These are phyloP conservation scores for Trametopsis cervina DNA, from an alignment of 768 basidiomycete species.

Conservation along the genomic window DNA sequence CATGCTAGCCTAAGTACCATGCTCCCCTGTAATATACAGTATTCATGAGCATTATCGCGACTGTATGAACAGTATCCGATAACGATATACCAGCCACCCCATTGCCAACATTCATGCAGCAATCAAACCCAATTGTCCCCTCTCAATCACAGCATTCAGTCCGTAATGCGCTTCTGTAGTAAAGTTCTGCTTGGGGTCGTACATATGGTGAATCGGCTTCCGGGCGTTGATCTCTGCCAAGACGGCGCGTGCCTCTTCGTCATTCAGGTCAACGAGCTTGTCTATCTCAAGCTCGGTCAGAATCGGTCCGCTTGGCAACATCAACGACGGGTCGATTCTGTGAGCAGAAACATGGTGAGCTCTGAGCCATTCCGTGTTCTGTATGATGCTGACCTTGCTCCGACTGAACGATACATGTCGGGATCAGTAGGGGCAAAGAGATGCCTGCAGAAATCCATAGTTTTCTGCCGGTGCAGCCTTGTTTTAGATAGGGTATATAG, in stretches of 20 bases:
- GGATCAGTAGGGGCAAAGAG: slow-evolving; percentile 44
- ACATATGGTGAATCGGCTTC: slow-evolving; percentile 4
- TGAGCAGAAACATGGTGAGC: background rate
- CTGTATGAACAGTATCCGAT: too few relatives aligned
- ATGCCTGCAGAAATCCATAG: slow-evolving; percentile 65
- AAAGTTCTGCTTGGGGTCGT: slow-evolving; percentile 5
- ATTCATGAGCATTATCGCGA: too few relatives aligned
- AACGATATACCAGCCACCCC: too few relatives aligned
- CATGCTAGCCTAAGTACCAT: too few relatives aligned
- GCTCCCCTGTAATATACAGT: too few relatives aligned
- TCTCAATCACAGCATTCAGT: slow-evolving; percentile 1
- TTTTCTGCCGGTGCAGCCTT: slow-evolving; percentile 51
- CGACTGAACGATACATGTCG: slow-evolving; percentile 7
- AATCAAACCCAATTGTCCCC: background rate
- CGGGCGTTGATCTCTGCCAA: slow-evolving; percentile 5
- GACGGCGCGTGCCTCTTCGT: slow-evolving; percentile 1
- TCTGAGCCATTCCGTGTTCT: background rate
- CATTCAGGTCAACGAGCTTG: background rate
- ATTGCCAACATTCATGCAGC: slow-evolving; percentile 2
- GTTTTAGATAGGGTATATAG: background rate
- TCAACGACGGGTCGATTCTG: slow-evolving; percentile 5
- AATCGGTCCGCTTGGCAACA: slow-evolving; percentile 5
- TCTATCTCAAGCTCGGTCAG: background rate
- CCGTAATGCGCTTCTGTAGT: slow-evolving; percentile 1
- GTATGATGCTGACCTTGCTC: background rate